Percentiles rank a stretch among this genome's conserved stretches.
Evolutionary conservation across 164 flowering plant species (phyloP).

Genomic region (Annona cherimola): DNA sequence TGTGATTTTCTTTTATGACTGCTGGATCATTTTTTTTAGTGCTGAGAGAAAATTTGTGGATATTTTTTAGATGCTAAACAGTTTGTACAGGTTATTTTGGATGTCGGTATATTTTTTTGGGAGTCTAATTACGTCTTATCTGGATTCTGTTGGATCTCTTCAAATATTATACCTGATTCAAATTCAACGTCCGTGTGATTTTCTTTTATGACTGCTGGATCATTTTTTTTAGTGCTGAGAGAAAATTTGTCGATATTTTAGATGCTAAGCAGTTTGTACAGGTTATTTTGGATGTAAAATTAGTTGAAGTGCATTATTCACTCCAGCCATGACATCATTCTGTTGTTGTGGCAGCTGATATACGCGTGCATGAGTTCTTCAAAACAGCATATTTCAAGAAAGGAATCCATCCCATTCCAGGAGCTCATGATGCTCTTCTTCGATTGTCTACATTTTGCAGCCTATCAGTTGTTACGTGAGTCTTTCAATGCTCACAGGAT

Average conservation of each 20-base stretch:
- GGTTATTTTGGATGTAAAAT: neutral
- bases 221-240: neutral
- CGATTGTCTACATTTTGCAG: constrained; percentile 62
- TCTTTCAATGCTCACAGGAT: neutral
- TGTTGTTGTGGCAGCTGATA: constrained; percentile 57
- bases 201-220: neutral
- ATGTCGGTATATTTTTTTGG: no score
- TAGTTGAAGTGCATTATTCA: neutral
- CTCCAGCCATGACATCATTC: neutral
- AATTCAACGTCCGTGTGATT: neutral
- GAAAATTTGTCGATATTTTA: neutral
- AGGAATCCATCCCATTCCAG: constrained; percentile 86
- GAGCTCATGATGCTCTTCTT: constrained; percentile 57
- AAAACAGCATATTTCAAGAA: constrained; percentile 80
- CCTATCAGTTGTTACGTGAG: constrained; percentile 80
- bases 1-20: no score
- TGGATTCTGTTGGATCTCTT: neutral
- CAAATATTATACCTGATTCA: neutral
- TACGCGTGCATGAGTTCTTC: constrained; percentile 89
- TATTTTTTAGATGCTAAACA: no score
- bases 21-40: no score
- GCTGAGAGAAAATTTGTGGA: no score
- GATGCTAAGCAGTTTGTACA: neutral
- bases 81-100: no score
- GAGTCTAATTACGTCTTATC: no score